Conservation (phyloP, 2,329 filamentous ascomycete species). For the Fusarium sp. region DNA sequence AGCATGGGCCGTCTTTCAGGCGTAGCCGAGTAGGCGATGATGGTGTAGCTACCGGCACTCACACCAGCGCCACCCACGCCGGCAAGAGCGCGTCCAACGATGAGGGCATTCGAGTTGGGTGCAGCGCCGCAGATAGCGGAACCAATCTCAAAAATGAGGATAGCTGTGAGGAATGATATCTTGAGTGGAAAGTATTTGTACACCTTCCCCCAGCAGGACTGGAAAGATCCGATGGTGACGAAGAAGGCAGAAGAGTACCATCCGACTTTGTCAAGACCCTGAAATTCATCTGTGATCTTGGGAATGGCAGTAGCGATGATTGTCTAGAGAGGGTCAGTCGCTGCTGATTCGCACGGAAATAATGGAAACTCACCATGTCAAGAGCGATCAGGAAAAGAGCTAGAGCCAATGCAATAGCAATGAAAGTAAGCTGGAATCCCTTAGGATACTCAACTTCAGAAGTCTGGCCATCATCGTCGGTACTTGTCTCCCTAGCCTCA, state of each 20-base stretch:
- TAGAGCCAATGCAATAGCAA: not conserved
- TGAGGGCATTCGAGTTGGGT: slow-evolving; percentile 49
- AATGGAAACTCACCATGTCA: not conserved
- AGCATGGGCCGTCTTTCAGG: slow-evolving; percentile 27
- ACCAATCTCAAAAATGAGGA: slow-evolving; percentile 43
- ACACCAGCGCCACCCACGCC: slow-evolving; percentile 52
- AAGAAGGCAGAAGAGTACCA: slow-evolving; percentile 49
- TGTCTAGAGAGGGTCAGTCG: not conserved
- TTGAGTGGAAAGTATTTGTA: slow-evolving; percentile 48
- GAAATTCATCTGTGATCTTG: slow-evolving; percentile 42
- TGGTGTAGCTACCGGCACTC: slow-evolving; percentile 47
- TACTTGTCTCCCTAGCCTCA: not conserved
- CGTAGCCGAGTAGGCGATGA: slow-evolving; percentile 17
- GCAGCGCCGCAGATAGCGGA: slow-evolving; percentile 42
- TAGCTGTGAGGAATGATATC: slow-evolving; percentile 37
- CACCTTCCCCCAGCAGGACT: slow-evolving; percentile 44
- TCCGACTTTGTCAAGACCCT: slow-evolving; percentile 56
- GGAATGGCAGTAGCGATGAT: slow-evolving; percentile 8
- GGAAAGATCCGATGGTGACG: slow-evolving; percentile 42
- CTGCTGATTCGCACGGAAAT: not conserved
- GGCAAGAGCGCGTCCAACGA: slow-evolving; percentile 53
- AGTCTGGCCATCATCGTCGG: not conserved
- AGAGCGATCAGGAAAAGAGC: slow-evolving; percentile 10
- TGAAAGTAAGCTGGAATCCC: not conserved
- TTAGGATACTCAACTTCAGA: slow-evolving; percentile 7